A percentile compares a stretch with the other conserved stretches of the same genome.
These are phyloP conservation scores for Laburnicola sp. DNA, from an alignment of 2,329 filamentous ascomycete genomes.

Conservation along the genomic window DNA sequence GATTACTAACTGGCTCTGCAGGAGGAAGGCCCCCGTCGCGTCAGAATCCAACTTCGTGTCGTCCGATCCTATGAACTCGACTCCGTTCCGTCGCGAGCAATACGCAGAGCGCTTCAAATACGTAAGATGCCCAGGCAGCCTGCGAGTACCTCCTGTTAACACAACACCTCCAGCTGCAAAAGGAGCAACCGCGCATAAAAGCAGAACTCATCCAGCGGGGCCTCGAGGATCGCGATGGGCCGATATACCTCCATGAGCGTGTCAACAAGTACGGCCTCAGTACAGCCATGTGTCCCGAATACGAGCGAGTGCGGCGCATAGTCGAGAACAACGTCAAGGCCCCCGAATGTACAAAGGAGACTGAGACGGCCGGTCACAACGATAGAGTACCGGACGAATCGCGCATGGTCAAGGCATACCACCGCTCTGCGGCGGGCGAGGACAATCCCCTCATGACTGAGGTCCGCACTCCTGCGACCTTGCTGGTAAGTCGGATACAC, in stretches of 20 bases:
- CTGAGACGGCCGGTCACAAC: constrained; percentile 34
- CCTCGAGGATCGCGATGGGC: constrained; percentile 57
- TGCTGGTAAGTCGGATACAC: constrained; percentile 38
- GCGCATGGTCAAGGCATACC: constrained; percentile 66
- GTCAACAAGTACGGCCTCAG: constrained; percentile 65
- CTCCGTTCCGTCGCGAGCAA: constrained; percentile 28
- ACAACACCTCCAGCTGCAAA: constrained; percentile 22
- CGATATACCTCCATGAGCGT: constrained; percentile 61
- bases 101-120: constrained; percentile 29
- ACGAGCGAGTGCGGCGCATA: constrained; percentile 63
- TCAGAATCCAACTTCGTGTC: constrained; percentile 5
- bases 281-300: constrained; percentile 66
- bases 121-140: constrained; percentile 19
- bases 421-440: constrained; percentile 64
- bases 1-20: too few species aligned
- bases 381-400: constrained; percentile 51
- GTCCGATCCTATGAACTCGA: constrained; percentile 21
- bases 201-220: constrained; percentile 44
- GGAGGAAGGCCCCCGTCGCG: neutral
- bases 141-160: constrained; percentile 12
- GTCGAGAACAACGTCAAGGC: constrained; percentile 64
- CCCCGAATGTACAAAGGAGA: constrained; percentile 56
- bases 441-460: constrained; percentile 67
- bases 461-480: constrained; percentile 58
- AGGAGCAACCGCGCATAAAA: constrained; percentile 50